Evolutionary conservation across 768 basidiomycete species (phyloP), one percentile per base, ranked within the genome.

Genomic region (Agaricus sinodeliciosus): DNA sequence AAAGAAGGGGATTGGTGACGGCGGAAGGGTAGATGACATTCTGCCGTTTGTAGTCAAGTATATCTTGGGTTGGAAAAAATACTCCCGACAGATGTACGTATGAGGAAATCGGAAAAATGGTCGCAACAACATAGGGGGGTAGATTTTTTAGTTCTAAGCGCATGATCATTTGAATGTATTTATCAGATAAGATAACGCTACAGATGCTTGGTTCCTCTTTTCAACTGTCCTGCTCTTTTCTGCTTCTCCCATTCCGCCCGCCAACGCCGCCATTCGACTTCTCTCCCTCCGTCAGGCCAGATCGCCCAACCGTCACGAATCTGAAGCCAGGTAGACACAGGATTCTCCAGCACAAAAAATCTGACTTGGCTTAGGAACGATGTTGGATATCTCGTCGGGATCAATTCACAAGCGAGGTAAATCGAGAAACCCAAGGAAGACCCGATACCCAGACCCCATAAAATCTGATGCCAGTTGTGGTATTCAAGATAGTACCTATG

Each of bases 221-320:
- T 26, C 59, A 55, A 53, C 57, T 56, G 27, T 40, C 46, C 22
- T 51, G 15, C 15, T 47, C 42, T 55, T 42, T 63, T 61, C 51
- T 63, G 71, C 48, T 64, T 70, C 40, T 81, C 77, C 77, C 84
- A 86, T 59, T 74, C 71, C 15, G 59, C 58, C 56, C 77, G 76
- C 90, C 90, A 93, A 25, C 67, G 64, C 54, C 65, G 60, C 85
- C 87, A 93, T 57, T 88, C 87, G 18, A 60, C 69, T 63, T 87
- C 87, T 22, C 78, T 74, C 2, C 90, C 90, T n/a, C 84, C 85
- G 63, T 93, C 90, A 3, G 71, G 59, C 85, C 87, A 93, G 1
- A 90, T 70, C 9, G 73, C 77, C 90, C 90, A 93, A 5, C 90
- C 87, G 61, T 93, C 90, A 44, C 87, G 76, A 40, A 93, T 69